phyloP scores from a whole-genome alignment of 352 stramenopile genomes.

The Phytophthora pinifolia region DNA sequence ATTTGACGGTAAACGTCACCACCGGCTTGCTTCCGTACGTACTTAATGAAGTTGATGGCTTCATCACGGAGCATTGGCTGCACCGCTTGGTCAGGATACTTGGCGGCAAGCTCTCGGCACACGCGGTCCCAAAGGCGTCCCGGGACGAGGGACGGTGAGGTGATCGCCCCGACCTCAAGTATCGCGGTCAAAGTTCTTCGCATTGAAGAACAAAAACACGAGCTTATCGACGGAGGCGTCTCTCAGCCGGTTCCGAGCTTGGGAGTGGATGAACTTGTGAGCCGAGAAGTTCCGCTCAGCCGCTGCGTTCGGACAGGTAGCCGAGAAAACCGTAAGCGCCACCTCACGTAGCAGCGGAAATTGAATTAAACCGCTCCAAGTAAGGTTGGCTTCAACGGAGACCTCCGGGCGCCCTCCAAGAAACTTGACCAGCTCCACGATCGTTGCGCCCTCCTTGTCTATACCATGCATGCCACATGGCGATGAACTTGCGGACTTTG shows the following conservation, averaged over 20 bases:
- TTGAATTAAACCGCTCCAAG: neutral
- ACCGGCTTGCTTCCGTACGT: no score
- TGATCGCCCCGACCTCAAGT: no score
- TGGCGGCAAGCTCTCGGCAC: no score
- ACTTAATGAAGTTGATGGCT: no score
- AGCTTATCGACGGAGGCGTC: neutral
- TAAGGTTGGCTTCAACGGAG: neutral
- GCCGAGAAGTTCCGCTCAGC: constrained; percentile 4
- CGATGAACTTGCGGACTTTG: neutral
- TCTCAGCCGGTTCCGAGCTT: neutral
- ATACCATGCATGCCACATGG: neutral
- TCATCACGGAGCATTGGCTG: no score
- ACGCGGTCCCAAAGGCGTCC: no score
- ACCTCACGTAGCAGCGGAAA: neutral
- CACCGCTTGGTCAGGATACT: no score
- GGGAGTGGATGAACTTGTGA: constrained; percentile 1
- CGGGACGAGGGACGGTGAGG: no score
- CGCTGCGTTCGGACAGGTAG: neutral
- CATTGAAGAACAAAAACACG: constrained; percentile 5
- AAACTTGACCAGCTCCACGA: constrained; percentile 1
- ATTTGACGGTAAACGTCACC: no score
- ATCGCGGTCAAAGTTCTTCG: constrained; percentile 4
- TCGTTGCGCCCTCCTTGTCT: neutral
- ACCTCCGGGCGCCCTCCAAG: neutral
- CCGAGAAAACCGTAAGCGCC: neutral